Evolutionary conservation across 495 filamentous ascomycete species (phyloP).

Genomic region (Peziza echinospora): DNA sequence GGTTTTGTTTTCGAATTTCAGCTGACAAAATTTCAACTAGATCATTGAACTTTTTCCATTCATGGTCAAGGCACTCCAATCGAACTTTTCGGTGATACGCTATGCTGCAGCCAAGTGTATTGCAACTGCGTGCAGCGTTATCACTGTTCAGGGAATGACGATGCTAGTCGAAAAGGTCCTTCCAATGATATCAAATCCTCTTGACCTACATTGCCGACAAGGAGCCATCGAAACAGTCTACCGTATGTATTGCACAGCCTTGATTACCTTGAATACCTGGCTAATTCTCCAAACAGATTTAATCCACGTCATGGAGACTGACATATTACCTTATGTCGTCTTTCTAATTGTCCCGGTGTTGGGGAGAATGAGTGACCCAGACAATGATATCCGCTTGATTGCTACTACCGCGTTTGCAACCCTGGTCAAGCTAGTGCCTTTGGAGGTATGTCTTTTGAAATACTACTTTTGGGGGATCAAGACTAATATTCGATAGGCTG

Average conservation of each 20-base stretch:
- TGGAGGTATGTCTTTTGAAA: slow-evolving; percentile 32
- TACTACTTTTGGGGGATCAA: background rate
- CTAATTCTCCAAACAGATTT: slow-evolving; percentile 29
- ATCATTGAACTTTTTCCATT: slow-evolving; percentile 55
- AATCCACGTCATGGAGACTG: slow-evolving; percentile 94
- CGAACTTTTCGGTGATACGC: slow-evolving; percentile 67
- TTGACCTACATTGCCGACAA: slow-evolving; percentile 71
- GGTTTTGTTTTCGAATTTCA: no score
- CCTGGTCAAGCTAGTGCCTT: slow-evolving; percentile 91
- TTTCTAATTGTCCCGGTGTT: slow-evolving; percentile 97
- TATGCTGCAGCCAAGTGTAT: slow-evolving; percentile 96
- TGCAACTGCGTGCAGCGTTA: slow-evolving; percentile 89
- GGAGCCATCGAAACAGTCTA: slow-evolving; percentile 89
- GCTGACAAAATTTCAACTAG: no score
- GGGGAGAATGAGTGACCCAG: slow-evolving; percentile 96
- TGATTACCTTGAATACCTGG: background rate
- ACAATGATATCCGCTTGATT: slow-evolving; percentile 81
- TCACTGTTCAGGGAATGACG: slow-evolving; percentile 84
- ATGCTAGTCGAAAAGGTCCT: slow-evolving; percentile 83
- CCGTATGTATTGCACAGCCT: slow-evolving; percentile 4
- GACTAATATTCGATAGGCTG: slow-evolving; percentile 27
- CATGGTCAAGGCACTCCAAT: slow-evolving; percentile 67
- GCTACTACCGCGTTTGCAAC: slow-evolving; percentile 95
- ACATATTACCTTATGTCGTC: slow-evolving; percentile 90
- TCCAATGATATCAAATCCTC: slow-evolving; percentile 67